These are phyloP conservation scores for Fusarium mangiferae DNA, from an alignment of 2,329 filamentous ascomycete genomes.

Conservation along the genomic window DNA sequence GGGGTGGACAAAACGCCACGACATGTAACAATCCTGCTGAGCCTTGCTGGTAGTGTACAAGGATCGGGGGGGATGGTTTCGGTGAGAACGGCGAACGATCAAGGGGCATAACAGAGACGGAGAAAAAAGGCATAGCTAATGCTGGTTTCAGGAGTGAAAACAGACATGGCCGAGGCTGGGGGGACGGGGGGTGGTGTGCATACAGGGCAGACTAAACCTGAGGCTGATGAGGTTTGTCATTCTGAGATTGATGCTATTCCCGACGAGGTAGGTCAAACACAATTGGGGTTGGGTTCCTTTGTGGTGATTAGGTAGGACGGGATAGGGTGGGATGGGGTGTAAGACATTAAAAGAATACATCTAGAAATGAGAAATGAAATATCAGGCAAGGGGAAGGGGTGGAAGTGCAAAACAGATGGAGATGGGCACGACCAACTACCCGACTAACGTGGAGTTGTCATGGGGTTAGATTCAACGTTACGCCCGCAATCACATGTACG, in stretches of 20 bases:
- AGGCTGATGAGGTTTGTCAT: constrained; percentile 11
- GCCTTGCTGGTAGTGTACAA: constrained; percentile 3
- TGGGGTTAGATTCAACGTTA: not conserved
- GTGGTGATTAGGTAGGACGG: not conserved
- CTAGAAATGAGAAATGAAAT: not conserved
- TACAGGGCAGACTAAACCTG: constrained; percentile 2
- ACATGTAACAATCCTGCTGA: constrained; percentile 25
- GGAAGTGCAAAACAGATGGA: constrained; percentile 13
- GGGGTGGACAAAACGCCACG: constrained; percentile 10
- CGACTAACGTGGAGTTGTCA: not conserved
- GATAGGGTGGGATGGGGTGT: not conserved
- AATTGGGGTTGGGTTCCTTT: not conserved
- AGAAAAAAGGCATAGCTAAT: not conserved
- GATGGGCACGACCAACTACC: not conserved
- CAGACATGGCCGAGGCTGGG: constrained; percentile 4
- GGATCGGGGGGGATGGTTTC: constrained; percentile 7
- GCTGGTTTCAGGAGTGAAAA: constrained; percentile 23
- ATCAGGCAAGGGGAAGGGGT: constrained; percentile 8
- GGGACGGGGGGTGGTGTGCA: not conserved
- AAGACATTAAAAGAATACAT: not conserved
- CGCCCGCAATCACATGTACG: constrained; percentile 18
- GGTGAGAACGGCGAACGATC: constrained; percentile 9
- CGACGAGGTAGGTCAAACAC: constrained; percentile 19
- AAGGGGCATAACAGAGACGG: not conserved
- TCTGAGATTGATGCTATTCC: constrained; percentile 26